Conservation (phyloP, 345 rosid genomes). For the Laguncularia racemosa region DNA sequence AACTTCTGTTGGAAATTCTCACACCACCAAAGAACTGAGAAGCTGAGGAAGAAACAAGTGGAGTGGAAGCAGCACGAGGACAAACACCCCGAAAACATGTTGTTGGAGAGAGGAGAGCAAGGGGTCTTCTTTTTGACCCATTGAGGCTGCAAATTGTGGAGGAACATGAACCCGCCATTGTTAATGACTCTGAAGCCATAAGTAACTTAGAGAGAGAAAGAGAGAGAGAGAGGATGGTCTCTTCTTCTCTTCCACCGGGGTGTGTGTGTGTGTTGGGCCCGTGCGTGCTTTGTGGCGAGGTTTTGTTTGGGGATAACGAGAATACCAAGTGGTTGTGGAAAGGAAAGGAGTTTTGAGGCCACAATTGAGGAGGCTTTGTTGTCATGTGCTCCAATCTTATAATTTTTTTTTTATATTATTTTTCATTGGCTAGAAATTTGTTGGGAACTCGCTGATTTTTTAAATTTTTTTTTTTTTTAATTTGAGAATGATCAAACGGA, state of each 20-base stretch:
- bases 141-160: conserved; percentile 50
- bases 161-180: conserved; percentile 42
- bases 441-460: no score
- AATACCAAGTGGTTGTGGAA: background rate
- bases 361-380: background rate
- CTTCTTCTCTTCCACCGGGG: no score
- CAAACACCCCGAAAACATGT: conserved; percentile 34
- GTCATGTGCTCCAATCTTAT: no score
- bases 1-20: conserved; percentile 31
- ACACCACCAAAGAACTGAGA: conserved; percentile 46
- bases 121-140: conserved; percentile 48
- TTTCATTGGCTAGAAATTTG: no score
- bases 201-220: no score
- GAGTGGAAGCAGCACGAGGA: conserved; percentile 33
- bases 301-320: conserved; percentile 8
- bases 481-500: no score
- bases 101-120: conserved; percentile 28
- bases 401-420: no score
- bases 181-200: conserved; percentile 76
- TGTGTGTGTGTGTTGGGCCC: no score
- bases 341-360: background rate
- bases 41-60: conserved; percentile 38
- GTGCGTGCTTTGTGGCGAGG: no score
- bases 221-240: no score
- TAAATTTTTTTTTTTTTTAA: background rate